Percentiles rank a stretch among this genome's conserved stretches.
Conservation (phyloP, 208 protist genomes). For the Leishmania tropica region DNA sequence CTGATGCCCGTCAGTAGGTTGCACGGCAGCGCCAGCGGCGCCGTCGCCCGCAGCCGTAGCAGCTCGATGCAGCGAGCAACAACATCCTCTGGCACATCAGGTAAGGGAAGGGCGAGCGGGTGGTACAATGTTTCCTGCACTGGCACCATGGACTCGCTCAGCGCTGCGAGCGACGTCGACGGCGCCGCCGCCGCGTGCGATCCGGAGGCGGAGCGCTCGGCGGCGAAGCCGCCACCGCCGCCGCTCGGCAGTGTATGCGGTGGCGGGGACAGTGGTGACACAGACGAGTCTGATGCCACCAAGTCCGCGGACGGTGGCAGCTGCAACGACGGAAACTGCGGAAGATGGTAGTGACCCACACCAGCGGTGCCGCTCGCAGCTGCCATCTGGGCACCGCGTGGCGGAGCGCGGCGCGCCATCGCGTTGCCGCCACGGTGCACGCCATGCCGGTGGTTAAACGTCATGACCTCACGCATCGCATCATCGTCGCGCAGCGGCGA, state of each 20-base stretch:
- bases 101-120: conserved; percentile 20
- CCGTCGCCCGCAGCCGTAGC: conserved; percentile 28
- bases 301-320: conserved; percentile 1
- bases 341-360: background rate
- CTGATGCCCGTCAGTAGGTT: conserved; percentile 33
- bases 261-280: background rate
- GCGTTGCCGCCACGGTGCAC: conserved; percentile 15
- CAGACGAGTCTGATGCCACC: background rate
- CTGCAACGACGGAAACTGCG: conserved; percentile 2
- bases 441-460: background rate
- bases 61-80: conserved; percentile 28
- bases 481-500: conserved; percentile 22
- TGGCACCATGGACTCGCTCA: conserved; percentile 24
- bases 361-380: background rate
- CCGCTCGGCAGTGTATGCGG: background rate
- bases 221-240: background rate
- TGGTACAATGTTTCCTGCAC: conserved; percentile 22
- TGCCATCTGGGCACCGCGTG: conserved; percentile 1
- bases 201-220: background rate
- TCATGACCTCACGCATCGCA: background rate
- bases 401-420: conserved; percentile 5
- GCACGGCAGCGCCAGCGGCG: conserved; percentile 27
- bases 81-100: conserved; percentile 18
- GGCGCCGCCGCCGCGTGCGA: background rate
- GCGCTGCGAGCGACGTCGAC: conserved; percentile 10